Evolutionary conservation across 768 basidiomycete genomes (phyloP), one percentile per base, ranked within the genome.

Genomic region (Hericium rajendrae): DNA sequence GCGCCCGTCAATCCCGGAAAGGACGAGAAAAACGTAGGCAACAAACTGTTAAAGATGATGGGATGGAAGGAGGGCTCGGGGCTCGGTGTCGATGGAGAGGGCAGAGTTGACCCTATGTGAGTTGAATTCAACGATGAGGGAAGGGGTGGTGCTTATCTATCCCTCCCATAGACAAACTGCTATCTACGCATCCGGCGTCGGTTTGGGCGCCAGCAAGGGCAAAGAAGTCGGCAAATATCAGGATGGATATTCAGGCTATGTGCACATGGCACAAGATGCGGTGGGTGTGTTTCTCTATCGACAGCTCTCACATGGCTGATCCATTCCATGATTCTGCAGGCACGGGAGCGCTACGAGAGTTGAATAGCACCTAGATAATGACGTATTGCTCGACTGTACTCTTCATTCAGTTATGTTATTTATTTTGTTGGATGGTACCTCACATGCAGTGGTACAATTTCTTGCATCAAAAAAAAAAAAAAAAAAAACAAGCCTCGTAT

Each of bases 21-120:
- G 67, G 94, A 97, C 64, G 82, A 85, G 52, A 84, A 65, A 43
- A 98, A 98, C 64, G 81, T 92, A 11, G 97, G 97, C 6, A 94
- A 94, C 67, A 94, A 91, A 66, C 69, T 99, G 57, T 70, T 98
- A 60, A 91, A 92, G 70, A 94, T 95, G 83, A 97, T 98, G 94
- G 97, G 95, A 0, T 98, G 94, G 94, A 89, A 79, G 60, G 88
- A 88, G 65, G 94, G 94, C 6, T 84, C 80, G 15, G 94, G 95
- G 1, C 72, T 98, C 41, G 95, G 95, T 0, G 78, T 82, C 6
- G 78, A 78, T 50, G 88, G 88, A 4, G 88, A 91, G 54, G 94
- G 94, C 48, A 72, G 93, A 57, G 84, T 91, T 11, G 91, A 94
- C 56, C 94, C 94, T 12, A 84, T 97, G 84, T 88, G 70, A 51